These are phyloP conservation scores for Dentipellis sp. DNA, from an alignment of 768 basidiomycete species.

Conservation along the genomic window DNA sequence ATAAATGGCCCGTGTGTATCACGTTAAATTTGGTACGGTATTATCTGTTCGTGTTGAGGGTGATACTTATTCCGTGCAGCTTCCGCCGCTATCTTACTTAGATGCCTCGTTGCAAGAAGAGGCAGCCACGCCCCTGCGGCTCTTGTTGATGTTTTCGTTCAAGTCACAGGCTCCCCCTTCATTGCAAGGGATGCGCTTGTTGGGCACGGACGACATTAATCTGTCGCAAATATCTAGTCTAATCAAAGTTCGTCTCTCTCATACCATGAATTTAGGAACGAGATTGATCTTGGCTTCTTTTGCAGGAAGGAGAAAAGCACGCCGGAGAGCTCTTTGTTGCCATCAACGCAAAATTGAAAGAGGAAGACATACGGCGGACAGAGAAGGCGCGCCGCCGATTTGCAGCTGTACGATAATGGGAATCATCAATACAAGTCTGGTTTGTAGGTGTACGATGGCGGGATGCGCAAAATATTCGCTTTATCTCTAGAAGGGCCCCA, in stretches of 20 bases:
- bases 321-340: constrained; percentile 47
- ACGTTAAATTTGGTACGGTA: constrained; percentile 65
- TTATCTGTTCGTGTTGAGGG: not conserved
- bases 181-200: constrained; percentile 54
- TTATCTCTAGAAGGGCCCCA: not conserved
- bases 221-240: constrained; percentile 38
- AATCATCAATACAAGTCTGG: not conserved
- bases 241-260: constrained; percentile 36
- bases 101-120: constrained; percentile 73
- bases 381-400: constrained; percentile 53
- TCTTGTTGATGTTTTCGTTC: constrained; percentile 63
- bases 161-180: constrained; percentile 23
- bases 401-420: constrained; percentile 15
- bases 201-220: constrained; percentile 55
- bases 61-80: constrained; percentile 25
- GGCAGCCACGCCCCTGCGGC: constrained; percentile 47
- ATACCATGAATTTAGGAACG: not conserved
- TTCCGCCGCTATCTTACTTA: constrained; percentile 53
- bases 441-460: not conserved
- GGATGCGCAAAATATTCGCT: not conserved
- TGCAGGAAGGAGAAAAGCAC: constrained; percentile 60
- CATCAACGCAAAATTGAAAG: constrained; percentile 54
- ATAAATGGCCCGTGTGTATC: constrained; percentile 66
- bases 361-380: constrained; percentile 51
- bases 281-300: not conserved